Percentiles rank a stretch among this genome's conserved stretches.
phyloP scores from a whole-genome alignment of 805 yeast genomes.

The Scheffersomyces lignosus region DNA sequence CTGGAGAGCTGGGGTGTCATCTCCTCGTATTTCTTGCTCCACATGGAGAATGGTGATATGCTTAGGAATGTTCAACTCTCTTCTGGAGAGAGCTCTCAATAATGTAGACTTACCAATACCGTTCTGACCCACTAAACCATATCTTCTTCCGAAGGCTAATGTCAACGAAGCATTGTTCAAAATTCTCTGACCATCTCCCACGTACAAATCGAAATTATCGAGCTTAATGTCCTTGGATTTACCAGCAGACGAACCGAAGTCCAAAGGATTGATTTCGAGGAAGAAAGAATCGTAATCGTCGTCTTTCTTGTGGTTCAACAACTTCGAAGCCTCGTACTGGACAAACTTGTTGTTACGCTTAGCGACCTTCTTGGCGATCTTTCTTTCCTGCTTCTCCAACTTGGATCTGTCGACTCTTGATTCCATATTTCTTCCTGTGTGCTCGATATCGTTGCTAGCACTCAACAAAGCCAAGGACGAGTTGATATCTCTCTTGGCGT shows the following conservation, averaged over 20 bases:
- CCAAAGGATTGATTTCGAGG: conserved; percentile 92
- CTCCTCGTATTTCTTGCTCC: conserved; percentile 96
- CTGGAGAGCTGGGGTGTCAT: conserved; percentile 86
- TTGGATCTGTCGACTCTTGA: conserved; percentile 95
- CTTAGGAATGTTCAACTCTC: conserved; percentile 92
- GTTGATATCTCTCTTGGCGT: conserved; percentile 68
- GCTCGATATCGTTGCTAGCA: conserved; percentile 83
- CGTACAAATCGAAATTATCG: conserved; percentile 90
- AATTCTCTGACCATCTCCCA: conserved; percentile 94
- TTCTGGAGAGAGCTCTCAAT: conserved; percentile 83
- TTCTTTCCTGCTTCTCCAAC: conserved; percentile 94
- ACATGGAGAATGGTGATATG: conserved; percentile 95
- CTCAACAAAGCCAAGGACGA: conserved; percentile 75
- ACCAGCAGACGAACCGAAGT: conserved; percentile 79
- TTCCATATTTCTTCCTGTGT: conserved; percentile 88
- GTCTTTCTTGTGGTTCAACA: conserved; percentile 61
- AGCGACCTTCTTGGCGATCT: conserved; percentile 96
- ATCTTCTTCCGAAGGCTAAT: conserved; percentile 87
- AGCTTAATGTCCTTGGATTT: conserved; percentile 95
- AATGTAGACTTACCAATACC: conserved; percentile 99
- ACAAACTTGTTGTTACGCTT: conserved; percentile 83
- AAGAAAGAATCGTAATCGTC: conserved; percentile 93
- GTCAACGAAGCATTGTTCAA: conserved; percentile 85
- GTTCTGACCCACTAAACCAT: conserved; percentile 97
- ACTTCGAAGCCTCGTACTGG: conserved; percentile 89